A percentile compares a stretch with the other conserved stretches of the same genome.
These are phyloP conservation scores for Rubia peregrina DNA, from an alignment of 305 asterid species.

Conservation along the genomic window DNA sequence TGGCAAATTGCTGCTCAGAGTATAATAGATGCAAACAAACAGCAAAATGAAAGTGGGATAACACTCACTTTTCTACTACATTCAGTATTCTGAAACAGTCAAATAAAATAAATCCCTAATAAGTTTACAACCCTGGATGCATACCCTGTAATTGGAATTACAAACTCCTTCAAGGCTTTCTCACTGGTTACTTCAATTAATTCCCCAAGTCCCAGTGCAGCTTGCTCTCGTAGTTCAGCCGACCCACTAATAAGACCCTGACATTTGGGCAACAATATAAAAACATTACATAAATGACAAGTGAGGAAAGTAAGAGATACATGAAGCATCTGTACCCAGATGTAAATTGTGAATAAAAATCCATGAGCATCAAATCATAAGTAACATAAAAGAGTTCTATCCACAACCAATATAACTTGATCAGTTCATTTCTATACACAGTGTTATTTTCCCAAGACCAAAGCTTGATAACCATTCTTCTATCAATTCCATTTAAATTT, in stretches of 20 bases:
- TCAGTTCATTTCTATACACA: background rate
- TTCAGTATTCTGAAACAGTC: background rate
- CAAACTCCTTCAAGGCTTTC: constrained; percentile 80
- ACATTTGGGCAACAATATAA: constrained; percentile 6
- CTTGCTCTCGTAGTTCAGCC: constrained; percentile 93
- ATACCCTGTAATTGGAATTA: constrained; percentile 96
- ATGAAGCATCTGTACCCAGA: background rate
- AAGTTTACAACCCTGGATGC: constrained; percentile 11
- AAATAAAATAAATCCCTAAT: background rate
- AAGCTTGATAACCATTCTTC: background rate
- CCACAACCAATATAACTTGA: background rate
- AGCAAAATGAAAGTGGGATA: background rate
- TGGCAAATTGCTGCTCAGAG: background rate
- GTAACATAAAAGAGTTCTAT: constrained; percentile 1
- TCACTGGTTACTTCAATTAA: constrained; percentile 90
- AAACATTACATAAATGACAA: background rate
- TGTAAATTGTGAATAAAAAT: background rate
- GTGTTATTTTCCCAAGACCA: no score
- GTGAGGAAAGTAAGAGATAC: background rate
- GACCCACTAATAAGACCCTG: constrained; percentile 97
- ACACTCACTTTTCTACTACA: background rate
- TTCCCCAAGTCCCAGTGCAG: constrained; percentile 97
- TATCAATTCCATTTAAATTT: background rate
- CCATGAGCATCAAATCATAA: background rate
- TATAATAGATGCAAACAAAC: background rate